These are phyloP conservation scores for Rhododendron vialii DNA, from an alignment of 148 eudicot species.

Conservation along the genomic window DNA sequence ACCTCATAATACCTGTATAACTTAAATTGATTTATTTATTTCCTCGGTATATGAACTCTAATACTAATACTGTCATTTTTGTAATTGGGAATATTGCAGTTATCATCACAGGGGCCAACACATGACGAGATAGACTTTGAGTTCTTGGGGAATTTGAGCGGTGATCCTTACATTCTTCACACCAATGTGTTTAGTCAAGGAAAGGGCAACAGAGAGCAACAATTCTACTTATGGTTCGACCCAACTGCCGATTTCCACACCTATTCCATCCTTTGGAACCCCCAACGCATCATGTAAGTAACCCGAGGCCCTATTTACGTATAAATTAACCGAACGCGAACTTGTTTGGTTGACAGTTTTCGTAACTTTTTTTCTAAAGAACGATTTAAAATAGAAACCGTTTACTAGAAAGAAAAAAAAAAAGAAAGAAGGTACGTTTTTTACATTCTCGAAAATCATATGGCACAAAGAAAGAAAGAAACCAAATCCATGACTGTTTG, in stretches of 20 bases:
- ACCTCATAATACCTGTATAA: background rate
- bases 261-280: constrained; percentile 36
- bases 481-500: too few relatives aligned
- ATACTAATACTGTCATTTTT: background rate
- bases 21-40: background rate
- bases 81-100: constrained; percentile 11
- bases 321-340: too few relatives aligned
- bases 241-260: constrained; percentile 38
- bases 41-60: background rate
- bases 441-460: too few relatives aligned
- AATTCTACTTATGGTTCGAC: constrained; percentile 36
- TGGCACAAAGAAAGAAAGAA: too few relatives aligned
- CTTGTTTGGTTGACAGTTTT: too few relatives aligned
- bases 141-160: constrained; percentile 37
- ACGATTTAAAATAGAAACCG: too few relatives aligned
- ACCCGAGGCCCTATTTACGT: background rate
- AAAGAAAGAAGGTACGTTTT: too few relatives aligned
- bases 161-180: constrained; percentile 35
- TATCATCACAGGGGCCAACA: constrained; percentile 33
- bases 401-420: too few relatives aligned
- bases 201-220: constrained; percentile 35
- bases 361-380: too few relatives aligned
- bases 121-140: constrained; percentile 43
- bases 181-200: constrained; percentile 39
- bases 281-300: constrained; percentile 31